Percentiles rank a stretch among this genome's conserved stretches.
phyloP scores from a whole-genome alignment of 2,329 filamentous ascomycete genomes.

The Massarina eburnea region DNA sequence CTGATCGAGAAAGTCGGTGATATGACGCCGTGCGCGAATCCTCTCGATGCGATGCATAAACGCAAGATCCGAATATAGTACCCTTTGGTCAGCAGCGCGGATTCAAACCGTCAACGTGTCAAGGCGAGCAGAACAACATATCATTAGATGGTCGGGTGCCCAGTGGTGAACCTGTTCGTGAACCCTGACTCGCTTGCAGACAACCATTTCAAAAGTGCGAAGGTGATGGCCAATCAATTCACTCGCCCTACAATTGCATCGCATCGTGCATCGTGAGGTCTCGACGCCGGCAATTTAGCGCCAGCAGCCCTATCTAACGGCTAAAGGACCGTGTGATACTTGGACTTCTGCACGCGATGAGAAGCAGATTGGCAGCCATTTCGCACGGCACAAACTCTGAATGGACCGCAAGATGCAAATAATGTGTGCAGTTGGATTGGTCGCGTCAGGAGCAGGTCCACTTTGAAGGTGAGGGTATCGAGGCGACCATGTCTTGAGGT shows the following conservation, averaged over 20 bases:
- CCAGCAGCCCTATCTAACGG: constrained; percentile 26
- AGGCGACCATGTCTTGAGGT: constrained; percentile 1
- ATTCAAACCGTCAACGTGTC: no score
- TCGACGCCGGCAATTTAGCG: background rate
- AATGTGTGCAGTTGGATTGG: background rate
- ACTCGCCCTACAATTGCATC: constrained; percentile 18
- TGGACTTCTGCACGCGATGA: constrained; percentile 17
- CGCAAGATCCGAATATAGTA: background rate
- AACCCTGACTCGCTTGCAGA: background rate
- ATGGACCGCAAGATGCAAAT: background rate
- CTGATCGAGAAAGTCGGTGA: background rate
- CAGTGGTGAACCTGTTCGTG: background rate
- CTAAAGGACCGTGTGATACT: constrained; percentile 20
- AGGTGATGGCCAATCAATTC: constrained; percentile 17
- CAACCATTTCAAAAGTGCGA: no score
- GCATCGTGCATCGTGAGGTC: background rate
- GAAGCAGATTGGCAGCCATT: constrained; percentile 20
- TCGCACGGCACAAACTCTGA: constrained; percentile 11
- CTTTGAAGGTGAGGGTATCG: background rate
- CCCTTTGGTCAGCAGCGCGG: no score
- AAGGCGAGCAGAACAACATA: no score
- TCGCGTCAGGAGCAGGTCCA: background rate
- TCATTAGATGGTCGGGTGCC: background rate
- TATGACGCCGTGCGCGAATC: background rate
- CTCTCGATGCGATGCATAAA: background rate